Base-by-base conservation (phyloP, 164 flowering plant genomes). In the Saururus chinensis region DNA sequence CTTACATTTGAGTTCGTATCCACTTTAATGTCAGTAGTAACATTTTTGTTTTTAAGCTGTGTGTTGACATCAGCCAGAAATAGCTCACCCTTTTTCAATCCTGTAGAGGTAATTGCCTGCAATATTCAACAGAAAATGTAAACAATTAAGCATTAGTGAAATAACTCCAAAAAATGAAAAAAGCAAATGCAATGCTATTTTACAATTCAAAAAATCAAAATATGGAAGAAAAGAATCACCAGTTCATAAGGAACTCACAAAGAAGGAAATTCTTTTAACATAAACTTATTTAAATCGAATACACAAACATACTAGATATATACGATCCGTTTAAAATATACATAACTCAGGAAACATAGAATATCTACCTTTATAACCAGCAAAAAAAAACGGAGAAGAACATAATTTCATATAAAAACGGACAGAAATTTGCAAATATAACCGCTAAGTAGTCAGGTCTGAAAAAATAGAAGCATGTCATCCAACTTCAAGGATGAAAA, bases 11-110 rank as follows among this genome's bases (percentile, higher is more conserved):
- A 91, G 68, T 72, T 76, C 3, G 96, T 87, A 66, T 89, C 97
- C 40, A 95, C 93, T 87, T 95, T 95, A 23, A 95, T 64, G 70
- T 95, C 95, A 71, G 96, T 86, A 0, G 97, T 95, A 71, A 87
- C 69, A 58, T 95, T 95, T 77, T 88, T 87, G 77, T 88, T 79
- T 77, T 82, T 86, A 71, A 91, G 59, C 77, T 85, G 87, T 42
- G 92, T 79, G 69, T 65, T 80, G n/a, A 95, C 77, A 80, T 95
- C 99, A 12, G 86, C 96, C 72, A 91, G 67, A 66, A 84, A 76
- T 17, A 81, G 58, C 0, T 89, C 97, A 22, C 93, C 99, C 69
- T 91, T 95, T 82, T 86, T 95, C 10, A 74, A 66, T 56, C 90
- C 99, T 10, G 83, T 59, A 37, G 99, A 77, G 42, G 93, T 85